Conservation (phyloP, 2,329 filamentous ascomycete genomes). For the Botrytis fabae region DNA sequence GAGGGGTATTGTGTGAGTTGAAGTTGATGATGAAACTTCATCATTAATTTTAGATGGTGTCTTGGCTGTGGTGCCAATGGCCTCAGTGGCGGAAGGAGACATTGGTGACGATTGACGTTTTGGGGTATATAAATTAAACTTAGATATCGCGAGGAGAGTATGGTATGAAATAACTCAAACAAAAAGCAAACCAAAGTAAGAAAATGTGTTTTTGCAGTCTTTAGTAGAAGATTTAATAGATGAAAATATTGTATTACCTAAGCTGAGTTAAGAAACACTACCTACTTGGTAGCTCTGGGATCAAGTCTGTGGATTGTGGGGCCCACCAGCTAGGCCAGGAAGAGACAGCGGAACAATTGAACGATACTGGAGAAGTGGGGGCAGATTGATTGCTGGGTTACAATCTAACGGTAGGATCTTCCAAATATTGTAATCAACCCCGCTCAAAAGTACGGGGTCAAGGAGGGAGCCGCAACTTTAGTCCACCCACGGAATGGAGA, state of each 20-base stretch:
- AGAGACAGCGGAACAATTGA: not conserved
- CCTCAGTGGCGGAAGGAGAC: not conserved
- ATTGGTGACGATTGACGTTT: not conserved
- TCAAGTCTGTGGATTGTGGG: not conserved
- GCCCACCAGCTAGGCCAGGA: not conserved
- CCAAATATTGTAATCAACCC: not conserved
- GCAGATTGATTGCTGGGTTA: not conserved
- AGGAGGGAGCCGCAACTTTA: not conserved
- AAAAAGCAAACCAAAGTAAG: not conserved
- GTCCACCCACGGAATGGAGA: not conserved
- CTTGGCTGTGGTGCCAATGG: not conserved
- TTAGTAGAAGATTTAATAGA: not conserved
- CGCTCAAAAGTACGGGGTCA: not conserved
- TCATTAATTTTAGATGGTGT: not conserved
- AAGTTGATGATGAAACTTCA: not conserved
- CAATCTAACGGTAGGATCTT: not conserved
- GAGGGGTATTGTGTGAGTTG: constrained; percentile 43
- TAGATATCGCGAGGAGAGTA: not conserved
- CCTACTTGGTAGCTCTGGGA: not conserved
- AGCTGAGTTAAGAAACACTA: not conserved
- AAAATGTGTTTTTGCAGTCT: not conserved
- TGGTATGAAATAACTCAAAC: not conserved
- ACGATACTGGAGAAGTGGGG: not conserved
- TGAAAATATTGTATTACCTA: not conserved
- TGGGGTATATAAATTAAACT: not conserved